Base-by-base conservation (phyloP, 1,284 basidiomycete species). In the Earliella scabrosa region DNA sequence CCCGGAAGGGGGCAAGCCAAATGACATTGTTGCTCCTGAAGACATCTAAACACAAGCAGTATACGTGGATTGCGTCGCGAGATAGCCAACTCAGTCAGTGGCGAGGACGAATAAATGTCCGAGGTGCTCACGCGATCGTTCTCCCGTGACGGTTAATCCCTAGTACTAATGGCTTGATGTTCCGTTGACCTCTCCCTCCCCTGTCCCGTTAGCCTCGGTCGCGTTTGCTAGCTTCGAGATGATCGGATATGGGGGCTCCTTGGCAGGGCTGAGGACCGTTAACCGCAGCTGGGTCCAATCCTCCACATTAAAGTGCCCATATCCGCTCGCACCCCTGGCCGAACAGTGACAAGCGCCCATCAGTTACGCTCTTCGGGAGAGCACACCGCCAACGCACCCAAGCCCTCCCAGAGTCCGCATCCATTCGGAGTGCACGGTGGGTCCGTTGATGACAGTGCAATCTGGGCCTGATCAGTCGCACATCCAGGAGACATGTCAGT, bases 301-400 rank as follows among this genome's bases (percentile, higher is more conserved):
- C 10, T 82, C 77, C 20, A 85, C 68, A 45, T 78, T 76, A 59
- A 82, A 83, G 23, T 76, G 69, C 3, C 82, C 81, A 58, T 82
- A 83, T 2, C 81, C 82, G 20, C 80, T 80, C 14, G 76, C 66
- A 7, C 81, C 82, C 7, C 81, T 82, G 58, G n/a, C 2, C 29
- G 2, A 18, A n/a, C 11, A 5, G 10, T n/a, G 29, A 3, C 27
- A 26, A n/a, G 8, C 20, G 3, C 16, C n/a, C 18, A 21, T 29
- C n/a, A 11, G 16, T 9, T 24, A 24, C 27, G 14, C 20, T 8
- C 5, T 31, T 18, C 27, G 43, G 7, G 2, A 34, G 11, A 34
- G 24, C 20, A 1, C n/a, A 35, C 6, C 6, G 24, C 3, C 7
- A 23, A 69, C 70, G 51, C 38, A 75, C 73, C 73, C 70, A 2